Base-by-base conservation (phyloP, 1,284 basidiomycete species). In the Irpex sp. region DNA sequence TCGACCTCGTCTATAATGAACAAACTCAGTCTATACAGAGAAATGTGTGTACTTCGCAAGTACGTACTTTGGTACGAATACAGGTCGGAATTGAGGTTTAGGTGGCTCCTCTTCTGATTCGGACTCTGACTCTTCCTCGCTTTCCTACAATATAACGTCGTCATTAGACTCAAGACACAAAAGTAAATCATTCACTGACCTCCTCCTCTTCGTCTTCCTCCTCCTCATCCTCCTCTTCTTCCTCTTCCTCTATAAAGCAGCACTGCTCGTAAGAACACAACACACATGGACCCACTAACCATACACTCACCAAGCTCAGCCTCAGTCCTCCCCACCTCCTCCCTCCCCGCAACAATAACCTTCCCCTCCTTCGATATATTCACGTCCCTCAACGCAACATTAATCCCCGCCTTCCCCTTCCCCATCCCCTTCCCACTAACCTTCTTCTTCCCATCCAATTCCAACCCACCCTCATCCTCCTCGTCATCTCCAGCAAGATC, bases 51-150 rank as follows among this genome's bases (percentile, higher is more conserved):
- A 23, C 23, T 4, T 23, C 23, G 23, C 23, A 23, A 4, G 23
- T 23, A 23, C 23, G 58, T 71, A 94, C 93, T 96, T 96, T 59
- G 93, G 91, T 12, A 96, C 84, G 71, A 96, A 97, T 0, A 96
- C 87, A 1, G 95, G 94, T 65, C 94, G 85, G 73, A 94, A 92
- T 67, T 83, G 78, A 65, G 81, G 63, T 76, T 90, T 82, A 1
- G 83, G 81, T 49, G 77, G 69, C 63, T 82, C 77, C 67, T 86
- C 85, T 59, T 87, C 87, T 65, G 83, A 85, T 59, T 84, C 85
- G 64, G 82, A 84, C 64, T 86, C 86, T 0, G 85, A 88, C 57
- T 87, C 87, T n/a, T 90, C 84, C 75, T 90, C 89, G 69, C 88
- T 89, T 49, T 88, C 88, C 87, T 91, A 60, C 60, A 59, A 37